Conservation (phyloP, 2,329 filamentous ascomycete genomes). For the Alternaria dauci region DNA sequence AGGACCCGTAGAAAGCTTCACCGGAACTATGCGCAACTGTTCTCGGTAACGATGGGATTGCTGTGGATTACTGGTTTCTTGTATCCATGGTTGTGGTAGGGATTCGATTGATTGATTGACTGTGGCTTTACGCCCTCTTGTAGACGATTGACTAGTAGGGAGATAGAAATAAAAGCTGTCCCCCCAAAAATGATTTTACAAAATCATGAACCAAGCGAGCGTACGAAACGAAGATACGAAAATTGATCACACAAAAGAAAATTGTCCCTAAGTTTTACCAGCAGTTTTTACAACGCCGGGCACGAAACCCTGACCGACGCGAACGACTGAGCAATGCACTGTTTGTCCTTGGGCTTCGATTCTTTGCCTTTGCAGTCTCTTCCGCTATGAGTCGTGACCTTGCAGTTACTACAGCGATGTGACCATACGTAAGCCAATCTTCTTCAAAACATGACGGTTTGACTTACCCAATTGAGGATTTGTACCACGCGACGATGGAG, state of each 20-base stretch:
- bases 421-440: not conserved
- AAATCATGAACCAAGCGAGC: no score
- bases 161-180: not conserved
- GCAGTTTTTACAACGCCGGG: not conserved
- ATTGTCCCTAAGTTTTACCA: not conserved
- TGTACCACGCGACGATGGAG: slow-evolving; percentile 4
- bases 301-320: slow-evolving; percentile 3
- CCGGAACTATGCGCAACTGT: not conserved
- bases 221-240: no score
- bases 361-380: slow-evolving; percentile 1
- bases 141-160: not conserved
- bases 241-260: no score
- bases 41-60: not conserved
- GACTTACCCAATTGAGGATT: slow-evolving; percentile 5
- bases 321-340: not conserved
- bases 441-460: not conserved
- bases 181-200: not conserved
- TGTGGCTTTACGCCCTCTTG: no score
- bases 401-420: not conserved
- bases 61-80: not conserved
- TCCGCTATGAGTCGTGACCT: slow-evolving; percentile 1
- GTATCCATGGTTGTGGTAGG: not conserved
- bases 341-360: not conserved
- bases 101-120: not conserved
- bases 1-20: not conserved